A percentile compares a stretch with the other conserved stretches of the same genome.
phyloP scores from a whole-genome alignment of 257 asterid species.

The Craterostigma plantagineum region DNA sequence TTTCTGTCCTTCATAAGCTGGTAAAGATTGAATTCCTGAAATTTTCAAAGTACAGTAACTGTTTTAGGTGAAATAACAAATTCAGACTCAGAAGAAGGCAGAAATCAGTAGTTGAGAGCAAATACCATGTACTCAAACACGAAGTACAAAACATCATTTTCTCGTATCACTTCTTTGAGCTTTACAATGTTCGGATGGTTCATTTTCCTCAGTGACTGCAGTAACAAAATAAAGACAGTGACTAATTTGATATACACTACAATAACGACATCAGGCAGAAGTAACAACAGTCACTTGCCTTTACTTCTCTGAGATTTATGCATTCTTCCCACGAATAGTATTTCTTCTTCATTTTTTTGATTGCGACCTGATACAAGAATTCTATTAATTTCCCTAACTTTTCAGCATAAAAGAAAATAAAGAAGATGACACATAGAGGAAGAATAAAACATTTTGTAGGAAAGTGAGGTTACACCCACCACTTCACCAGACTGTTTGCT shows the following conservation, averaged over 20 bases:
- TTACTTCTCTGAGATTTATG: slow-evolving; percentile 90
- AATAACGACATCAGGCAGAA: too few relatives aligned
- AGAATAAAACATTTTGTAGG: background rate
- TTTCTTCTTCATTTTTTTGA: slow-evolving; percentile 85
- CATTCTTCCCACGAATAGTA: slow-evolving; percentile 97
- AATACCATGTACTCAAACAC: slow-evolving; percentile 87
- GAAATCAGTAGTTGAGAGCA: slow-evolving; percentile 3
- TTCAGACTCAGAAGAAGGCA: slow-evolving; percentile 1
- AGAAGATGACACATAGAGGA: background rate
- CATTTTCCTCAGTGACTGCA: slow-evolving; percentile 88
- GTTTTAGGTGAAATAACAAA: slow-evolving; percentile 3
- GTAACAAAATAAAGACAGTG: slow-evolving; percentile 1
- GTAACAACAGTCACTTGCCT: slow-evolving; percentile 20
- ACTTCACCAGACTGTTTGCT: slow-evolving; percentile 92
- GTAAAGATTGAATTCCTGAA: slow-evolving; percentile 75
- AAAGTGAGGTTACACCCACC: slow-evolving; percentile 23
- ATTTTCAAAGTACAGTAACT: slow-evolving; percentile 4
- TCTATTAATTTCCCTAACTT: background rate
- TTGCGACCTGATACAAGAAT: slow-evolving; percentile 53
- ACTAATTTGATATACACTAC: too few relatives aligned
- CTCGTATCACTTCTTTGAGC: slow-evolving; percentile 72
- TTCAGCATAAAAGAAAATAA: background rate
- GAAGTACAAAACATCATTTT: slow-evolving; percentile 47
- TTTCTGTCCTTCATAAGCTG: slow-evolving; percentile 79
- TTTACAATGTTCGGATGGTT: slow-evolving; percentile 47